Conservation (phyloP, 139 green algal species). For the Coelastrella sp. region DNA sequence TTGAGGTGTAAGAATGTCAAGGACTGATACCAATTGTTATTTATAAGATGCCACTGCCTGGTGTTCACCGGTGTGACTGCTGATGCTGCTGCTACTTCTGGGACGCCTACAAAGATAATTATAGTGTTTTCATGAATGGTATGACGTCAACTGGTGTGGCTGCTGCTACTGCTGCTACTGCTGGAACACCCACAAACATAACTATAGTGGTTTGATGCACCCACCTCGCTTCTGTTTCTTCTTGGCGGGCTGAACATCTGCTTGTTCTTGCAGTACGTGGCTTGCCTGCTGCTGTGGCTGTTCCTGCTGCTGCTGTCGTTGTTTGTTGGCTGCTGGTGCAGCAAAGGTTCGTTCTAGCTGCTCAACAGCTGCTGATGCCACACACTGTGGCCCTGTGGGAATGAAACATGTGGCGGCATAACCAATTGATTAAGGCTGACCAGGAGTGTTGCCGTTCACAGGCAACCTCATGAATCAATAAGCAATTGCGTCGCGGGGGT, state of each 20-base stretch:
- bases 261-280: neutral
- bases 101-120: constrained; percentile 61
- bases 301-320: neutral
- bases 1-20: too few relatives aligned
- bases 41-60: too few relatives aligned
- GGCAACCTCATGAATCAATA: too few relatives aligned
- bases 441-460: too few relatives aligned
- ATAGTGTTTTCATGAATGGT: too few relatives aligned
- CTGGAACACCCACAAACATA: neutral
- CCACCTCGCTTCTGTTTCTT: constrained; percentile 35
- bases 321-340: neutral
- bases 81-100: constrained; percentile 7
- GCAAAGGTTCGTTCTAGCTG: constrained; percentile 38
- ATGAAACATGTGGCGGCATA: too few relatives aligned
- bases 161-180: neutral
- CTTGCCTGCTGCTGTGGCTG: neutral
- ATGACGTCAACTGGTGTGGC: constrained; percentile 62
- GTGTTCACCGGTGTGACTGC: neutral
- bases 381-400: too few relatives aligned
- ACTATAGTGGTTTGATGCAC: too few relatives aligned
- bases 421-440: too few relatives aligned
- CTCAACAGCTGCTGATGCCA: constrained; percentile 7
- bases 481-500: too few relatives aligned
- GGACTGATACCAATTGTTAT: too few relatives aligned
- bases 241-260: neutral